Percentiles rank a stretch among this genome's conserved stretches.
These are phyloP conservation scores for Colletotrichum sp. DNA, from an alignment of 2,329 filamentous ascomycete species.

Conservation along the genomic window DNA sequence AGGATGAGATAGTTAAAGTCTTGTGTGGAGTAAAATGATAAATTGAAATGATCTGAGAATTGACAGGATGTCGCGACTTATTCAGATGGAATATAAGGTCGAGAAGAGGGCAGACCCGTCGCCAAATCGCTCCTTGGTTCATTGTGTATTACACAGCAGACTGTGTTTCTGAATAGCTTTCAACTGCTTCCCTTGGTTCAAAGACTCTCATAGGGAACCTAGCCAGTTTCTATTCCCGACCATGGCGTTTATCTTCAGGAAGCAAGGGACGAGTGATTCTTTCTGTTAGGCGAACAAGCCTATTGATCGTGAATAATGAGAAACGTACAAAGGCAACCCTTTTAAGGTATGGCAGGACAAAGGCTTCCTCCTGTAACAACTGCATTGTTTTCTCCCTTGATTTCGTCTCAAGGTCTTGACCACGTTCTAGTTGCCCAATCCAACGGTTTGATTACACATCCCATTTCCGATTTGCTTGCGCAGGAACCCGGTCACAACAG, in stretches of 20 bases:
- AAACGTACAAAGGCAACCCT: neutral
- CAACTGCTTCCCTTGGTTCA: neutral
- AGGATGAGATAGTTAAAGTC: fast-evolving
- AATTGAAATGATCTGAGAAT: neutral
- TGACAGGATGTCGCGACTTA: neutral
- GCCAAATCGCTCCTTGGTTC: fast-evolving
- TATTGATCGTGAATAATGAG: neutral
- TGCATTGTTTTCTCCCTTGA: neutral
- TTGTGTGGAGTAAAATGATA: fast-evolving
- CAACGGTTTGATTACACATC: neutral
- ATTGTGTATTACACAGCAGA: neutral
- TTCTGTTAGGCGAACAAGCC: neutral
- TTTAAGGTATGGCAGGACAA: neutral
- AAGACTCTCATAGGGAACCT: neutral
- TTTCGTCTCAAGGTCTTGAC: neutral
- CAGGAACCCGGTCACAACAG: neutral
- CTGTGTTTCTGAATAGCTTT: neutral
- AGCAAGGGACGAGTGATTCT: fast-evolving
- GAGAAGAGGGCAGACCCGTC: fast-evolving
- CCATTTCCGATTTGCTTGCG: neutral
- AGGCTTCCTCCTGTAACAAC: fast-evolving
- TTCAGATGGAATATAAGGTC: neutral
- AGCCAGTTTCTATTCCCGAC: neutral
- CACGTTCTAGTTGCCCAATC: neutral
- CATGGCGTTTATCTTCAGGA: neutral